Evolutionary conservation across 2,329 filamentous ascomycete genomes (phyloP).

Genomic region (Colletotrichum cuscutae): DNA sequence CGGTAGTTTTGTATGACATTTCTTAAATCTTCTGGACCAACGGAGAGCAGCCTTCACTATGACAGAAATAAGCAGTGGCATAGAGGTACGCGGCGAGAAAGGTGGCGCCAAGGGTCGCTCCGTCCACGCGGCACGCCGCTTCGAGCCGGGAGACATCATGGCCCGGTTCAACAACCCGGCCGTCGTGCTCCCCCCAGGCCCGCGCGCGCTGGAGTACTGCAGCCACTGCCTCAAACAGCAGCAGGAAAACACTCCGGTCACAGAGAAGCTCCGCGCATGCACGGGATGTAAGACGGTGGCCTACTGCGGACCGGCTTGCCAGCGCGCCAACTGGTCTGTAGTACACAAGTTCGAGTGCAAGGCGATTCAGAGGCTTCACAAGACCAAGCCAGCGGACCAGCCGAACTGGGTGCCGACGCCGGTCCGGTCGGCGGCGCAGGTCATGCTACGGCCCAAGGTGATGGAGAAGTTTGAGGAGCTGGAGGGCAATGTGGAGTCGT

Average conservation of each 20-base stretch:
- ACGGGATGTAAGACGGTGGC: slow-evolving; percentile 61
- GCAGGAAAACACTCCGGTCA: slow-evolving; percentile 27
- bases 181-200: slow-evolving; percentile 59
- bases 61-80: neutral
- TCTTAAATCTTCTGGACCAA: neutral
- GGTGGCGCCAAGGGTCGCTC: slow-evolving; percentile 51
- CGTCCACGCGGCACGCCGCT: slow-evolving; percentile 54
- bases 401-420: slow-evolving; percentile 60
- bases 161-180: slow-evolving; percentile 53
- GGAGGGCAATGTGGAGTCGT: slow-evolving; percentile 57
- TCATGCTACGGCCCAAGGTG: slow-evolving; percentile 52
- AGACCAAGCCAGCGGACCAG: slow-evolving; percentile 48
- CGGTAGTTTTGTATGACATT: neutral
- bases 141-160: slow-evolving; percentile 58
- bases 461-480: slow-evolving; percentile 50
- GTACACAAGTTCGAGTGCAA: slow-evolving; percentile 67
- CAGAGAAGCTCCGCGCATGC: slow-evolving; percentile 48
- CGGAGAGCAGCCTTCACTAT: neutral
- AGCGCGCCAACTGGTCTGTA: slow-evolving; percentile 62
- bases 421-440: slow-evolving; percentile 63
- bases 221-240: slow-evolving; percentile 55
- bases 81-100: slow-evolving; percentile 24
- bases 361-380: slow-evolving; percentile 46
- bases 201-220: slow-evolving; percentile 56
- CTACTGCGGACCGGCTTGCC: slow-evolving; percentile 67